Percentiles rank a stretch among this genome's conserved stretches.
phyloP scores from a whole-genome alignment of 257 asterid genomes.

The Rubia yunnanensis region DNA sequence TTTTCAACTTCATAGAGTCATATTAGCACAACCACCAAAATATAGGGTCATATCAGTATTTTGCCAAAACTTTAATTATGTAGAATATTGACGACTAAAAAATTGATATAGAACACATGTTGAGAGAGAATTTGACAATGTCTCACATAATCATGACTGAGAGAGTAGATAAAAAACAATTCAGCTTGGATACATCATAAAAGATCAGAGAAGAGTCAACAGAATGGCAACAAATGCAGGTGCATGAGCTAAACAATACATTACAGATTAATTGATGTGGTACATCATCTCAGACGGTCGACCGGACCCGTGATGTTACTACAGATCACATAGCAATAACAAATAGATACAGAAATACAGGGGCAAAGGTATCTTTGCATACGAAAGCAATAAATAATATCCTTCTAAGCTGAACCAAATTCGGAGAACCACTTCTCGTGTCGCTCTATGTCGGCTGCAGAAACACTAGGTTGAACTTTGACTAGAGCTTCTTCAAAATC shows the following conservation, averaged over 20 bases:
- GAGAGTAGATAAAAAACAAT: no score
- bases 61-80: no score
- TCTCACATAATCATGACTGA: no score
- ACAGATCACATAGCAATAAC: background rate
- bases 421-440: slow-evolving; percentile 95
- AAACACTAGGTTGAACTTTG: slow-evolving; percentile 94
- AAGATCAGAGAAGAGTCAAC: background rate
- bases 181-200: no score
- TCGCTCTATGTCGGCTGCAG: slow-evolving; percentile 80
- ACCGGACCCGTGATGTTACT: no score
- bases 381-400: background rate
- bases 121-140: no score
- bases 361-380: background rate
- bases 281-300: background rate
- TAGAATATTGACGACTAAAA: no score
- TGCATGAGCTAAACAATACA: background rate
- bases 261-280: background rate
- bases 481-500: slow-evolving; percentile 81
- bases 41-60: no score
- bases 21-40: no score
- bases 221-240: slow-evolving; percentile 1
- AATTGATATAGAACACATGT: no score
- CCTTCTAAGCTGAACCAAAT: slow-evolving; percentile 70
- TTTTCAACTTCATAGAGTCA: no score
- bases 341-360: slow-evolving; percentile 1